A percentile compares a stretch with the other conserved stretches of the same genome.
phyloP scores from a whole-genome alignment of 2,329 filamentous ascomycete genomes.

The Paraphaeosphaeria sporulosa region DNA sequence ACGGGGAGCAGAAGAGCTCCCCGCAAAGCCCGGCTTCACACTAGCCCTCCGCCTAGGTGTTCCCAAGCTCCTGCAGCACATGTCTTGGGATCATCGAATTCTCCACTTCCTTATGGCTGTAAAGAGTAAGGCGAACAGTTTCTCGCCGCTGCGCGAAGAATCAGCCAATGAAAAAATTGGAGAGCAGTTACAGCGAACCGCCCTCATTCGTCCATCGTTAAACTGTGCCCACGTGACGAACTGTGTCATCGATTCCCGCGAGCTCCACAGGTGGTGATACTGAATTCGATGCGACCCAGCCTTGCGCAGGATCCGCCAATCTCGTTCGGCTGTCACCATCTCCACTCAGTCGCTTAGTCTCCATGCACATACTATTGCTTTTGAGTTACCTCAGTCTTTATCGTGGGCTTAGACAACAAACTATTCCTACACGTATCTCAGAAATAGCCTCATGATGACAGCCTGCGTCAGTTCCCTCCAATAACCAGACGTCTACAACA shows the following conservation, averaged over 20 bases:
- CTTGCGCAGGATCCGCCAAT: conserved; percentile 9
- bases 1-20: background rate
- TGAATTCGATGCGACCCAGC: conserved; percentile 8
- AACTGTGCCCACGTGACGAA: background rate
- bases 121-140: background rate
- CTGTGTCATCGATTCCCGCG: background rate
- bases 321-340: conserved; percentile 3
- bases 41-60: background rate
- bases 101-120: background rate
- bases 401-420: conserved; percentile 10
- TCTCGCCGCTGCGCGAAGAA: background rate
- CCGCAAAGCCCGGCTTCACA: background rate
- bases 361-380: conserved; percentile 14
- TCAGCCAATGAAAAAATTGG: background rate
- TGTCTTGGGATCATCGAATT: background rate
- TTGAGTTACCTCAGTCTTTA: conserved; percentile 11
- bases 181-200: background rate
- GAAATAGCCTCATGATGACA: conserved; percentile 15
- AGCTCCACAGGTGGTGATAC: background rate
- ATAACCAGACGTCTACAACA: conserved; percentile 10
- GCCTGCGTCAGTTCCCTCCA: conserved; percentile 11
- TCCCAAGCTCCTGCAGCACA: background rate
- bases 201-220: background rate
- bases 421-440: conserved; percentile 1
- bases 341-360: conserved; percentile 9